Base-by-base conservation (phyloP, 257 asterid species). In the Buddleja alternifolia region DNA sequence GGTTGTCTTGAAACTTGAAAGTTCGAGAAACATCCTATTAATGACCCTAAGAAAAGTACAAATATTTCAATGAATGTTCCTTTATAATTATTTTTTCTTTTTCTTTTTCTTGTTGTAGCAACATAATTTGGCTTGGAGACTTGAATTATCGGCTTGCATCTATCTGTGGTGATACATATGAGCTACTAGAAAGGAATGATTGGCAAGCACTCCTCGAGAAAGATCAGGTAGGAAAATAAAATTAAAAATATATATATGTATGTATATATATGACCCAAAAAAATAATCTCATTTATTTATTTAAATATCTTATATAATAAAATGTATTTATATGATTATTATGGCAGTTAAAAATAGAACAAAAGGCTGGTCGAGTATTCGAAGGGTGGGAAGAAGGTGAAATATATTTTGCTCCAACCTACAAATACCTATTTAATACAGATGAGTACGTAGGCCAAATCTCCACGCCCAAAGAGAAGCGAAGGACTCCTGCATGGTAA, bases 101-200 rank as follows among this genome's bases (percentile, higher is more conserved):
- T 7, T 23, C 4, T 48, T 23, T n/a, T 44, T 62, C 25, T 72
- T 29, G 10, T 11, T 77, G n/a, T 75, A 92, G 98, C 78, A 90
- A 84, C 69, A 73, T 93, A 54, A 79, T 93, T 56, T 93, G 97
- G 98, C 81, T 90, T 0, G 98, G 97, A 14, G 98, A 93, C 78
- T 84, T 88, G 75, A 93, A 93, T 66, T 93, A 93, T 60, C 92
- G 98, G 46, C 88, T 93, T 4, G 77, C 86, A 24, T 75, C 88
- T 7, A 63, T 73, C 6, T 61, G 67, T 42, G 78, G 64, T 7
- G 90, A 82, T 64, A 79, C 87, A 0, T 78, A 70, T n/a, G 78
- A 85, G 45, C 66, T 78, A 48, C 78, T 92, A 0, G 77, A 85
- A 32, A 87, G 66, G 53, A 85, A 68, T 34, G 88, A 92, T 9